Evolutionary conservation across 306 rosid species (phyloP).

Genomic region (Neltuma alba): DNA sequence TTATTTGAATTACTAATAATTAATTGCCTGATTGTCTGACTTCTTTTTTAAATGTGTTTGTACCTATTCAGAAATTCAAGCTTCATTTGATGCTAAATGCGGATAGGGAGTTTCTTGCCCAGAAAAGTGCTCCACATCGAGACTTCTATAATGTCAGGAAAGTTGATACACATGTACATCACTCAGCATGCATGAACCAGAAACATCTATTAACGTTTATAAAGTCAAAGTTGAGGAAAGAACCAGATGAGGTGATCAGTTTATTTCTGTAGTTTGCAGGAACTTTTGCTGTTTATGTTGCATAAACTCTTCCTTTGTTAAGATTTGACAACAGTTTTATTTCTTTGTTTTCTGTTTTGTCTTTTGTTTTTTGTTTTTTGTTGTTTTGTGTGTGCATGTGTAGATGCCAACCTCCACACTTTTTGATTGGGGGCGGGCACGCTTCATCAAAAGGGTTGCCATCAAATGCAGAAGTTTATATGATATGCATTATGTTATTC

Average conservation of each 20-base stretch:
- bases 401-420: not conserved
- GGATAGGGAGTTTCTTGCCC: slow-evolving; percentile 95
- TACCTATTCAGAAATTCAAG: slow-evolving; percentile 83
- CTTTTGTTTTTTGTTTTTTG: not conserved
- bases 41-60: not conserved
- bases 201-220: slow-evolving; percentile 96
- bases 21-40: slow-evolving; percentile 38
- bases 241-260: slow-evolving; percentile 92
- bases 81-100: slow-evolving; percentile 99
- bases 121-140: slow-evolving; percentile 99
- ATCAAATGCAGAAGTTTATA: not conserved
- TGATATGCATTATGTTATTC: not conserved
- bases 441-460: slow-evolving; percentile 2
- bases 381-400: not conserved
- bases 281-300: not conserved
- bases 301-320: slow-evolving; percentile 7
- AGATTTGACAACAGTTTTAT: slow-evolving; percentile 12
- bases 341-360: not conserved
- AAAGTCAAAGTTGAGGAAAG: slow-evolving; percentile 98
- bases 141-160: slow-evolving; percentile 98
- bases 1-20: slow-evolving; percentile 13
- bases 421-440: not conserved
- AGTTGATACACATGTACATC: slow-evolving; percentile 99
- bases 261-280: slow-evolving; percentile 12
- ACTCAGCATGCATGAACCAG: slow-evolving; percentile 99